phyloP scores from a whole-genome alignment of 441 rosid genomes.

The Adansonia gregorii region DNA sequence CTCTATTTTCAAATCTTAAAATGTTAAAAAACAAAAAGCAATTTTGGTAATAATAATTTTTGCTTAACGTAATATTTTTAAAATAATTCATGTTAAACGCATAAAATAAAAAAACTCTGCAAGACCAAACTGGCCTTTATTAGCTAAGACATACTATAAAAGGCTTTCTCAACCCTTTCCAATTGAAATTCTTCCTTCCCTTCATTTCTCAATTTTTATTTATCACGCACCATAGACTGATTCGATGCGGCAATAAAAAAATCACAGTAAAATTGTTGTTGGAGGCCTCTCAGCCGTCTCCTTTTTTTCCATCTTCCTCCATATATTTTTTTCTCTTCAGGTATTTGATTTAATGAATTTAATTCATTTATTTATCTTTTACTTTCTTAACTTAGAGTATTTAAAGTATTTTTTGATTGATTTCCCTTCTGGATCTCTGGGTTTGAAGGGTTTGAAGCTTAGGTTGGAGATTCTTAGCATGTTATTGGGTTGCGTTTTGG shows the following conservation, averaged over 20 bases:
- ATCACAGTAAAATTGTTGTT: not conserved
- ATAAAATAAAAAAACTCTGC: no score
- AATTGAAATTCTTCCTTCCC: no score
- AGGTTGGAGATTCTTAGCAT: not conserved
- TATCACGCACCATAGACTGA: not conserved
- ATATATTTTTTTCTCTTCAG: not conserved
- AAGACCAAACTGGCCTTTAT: no score
- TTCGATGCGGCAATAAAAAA: not conserved
- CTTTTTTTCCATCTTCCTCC: not conserved
- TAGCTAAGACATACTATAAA: no score
- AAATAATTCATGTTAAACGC: no score
- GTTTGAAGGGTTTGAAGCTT: not conserved
- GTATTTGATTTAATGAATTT: slow-evolving; percentile 5
- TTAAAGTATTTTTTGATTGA: not conserved
- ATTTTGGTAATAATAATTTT: no score
- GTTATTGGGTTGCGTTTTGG: not conserved
- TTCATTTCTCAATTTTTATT: not conserved
- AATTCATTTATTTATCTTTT: not conserved
- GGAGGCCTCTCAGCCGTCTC: not conserved
- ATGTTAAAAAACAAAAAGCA: no score
- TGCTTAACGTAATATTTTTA: no score
- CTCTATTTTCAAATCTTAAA: no score
- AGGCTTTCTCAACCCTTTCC: no score
- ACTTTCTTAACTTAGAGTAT: not conserved
- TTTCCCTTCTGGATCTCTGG: not conserved